Evolutionary conservation across 495 filamentous ascomycete species (phyloP), one percentile per base, ranked within the genome.

Genomic region (Penicillium flavigenum): DNA sequence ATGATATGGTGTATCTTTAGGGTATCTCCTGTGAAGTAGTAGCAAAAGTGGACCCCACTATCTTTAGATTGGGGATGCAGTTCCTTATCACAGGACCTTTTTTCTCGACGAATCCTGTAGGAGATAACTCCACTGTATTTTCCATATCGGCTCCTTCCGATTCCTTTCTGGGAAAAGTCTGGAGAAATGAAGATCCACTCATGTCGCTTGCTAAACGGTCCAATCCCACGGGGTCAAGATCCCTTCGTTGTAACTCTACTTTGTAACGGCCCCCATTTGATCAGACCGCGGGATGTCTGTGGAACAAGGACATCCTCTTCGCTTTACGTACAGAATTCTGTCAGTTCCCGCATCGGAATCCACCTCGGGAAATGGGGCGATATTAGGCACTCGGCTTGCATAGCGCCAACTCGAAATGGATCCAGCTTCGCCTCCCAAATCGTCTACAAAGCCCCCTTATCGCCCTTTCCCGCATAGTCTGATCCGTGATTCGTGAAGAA

Each of bases 181-280:
- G 57, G 58, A 43, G 60, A 56, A 32, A n/a, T 42, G 17, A 19
- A 29, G 29, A 47, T 58, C 59, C 24, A 42, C 39, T n/a, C 9
- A 9, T 9, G n/a, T 48, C 46, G 46, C 36, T 24, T 17, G 24
- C 11, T 11, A 36, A 39, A 32, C 54, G 36, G 46, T 47, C 38
- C 54, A 57, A 54, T 46, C 54, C 54, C 12, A 47, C 34, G 42
- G 17, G 10, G 38, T 2, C 34, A 27, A 12, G 42, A 29, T 19
- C 27, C 44, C 14, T n/a, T 39, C 49, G 44, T 14, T 65, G 44
- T 49, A 34, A 65, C 63, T 54, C 56, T 54, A 36, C n/a, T 52
- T 36, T 16, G 59, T 49, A 62, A 65, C 56, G 46, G 47, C 47
- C 31, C 54, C 50, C 46, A 17, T 16, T 39, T 17, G 36, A 34